Evolutionary conservation across 2,329 filamentous ascomycete species (phyloP).

Genomic region (Botrytis byssoidea): DNA sequence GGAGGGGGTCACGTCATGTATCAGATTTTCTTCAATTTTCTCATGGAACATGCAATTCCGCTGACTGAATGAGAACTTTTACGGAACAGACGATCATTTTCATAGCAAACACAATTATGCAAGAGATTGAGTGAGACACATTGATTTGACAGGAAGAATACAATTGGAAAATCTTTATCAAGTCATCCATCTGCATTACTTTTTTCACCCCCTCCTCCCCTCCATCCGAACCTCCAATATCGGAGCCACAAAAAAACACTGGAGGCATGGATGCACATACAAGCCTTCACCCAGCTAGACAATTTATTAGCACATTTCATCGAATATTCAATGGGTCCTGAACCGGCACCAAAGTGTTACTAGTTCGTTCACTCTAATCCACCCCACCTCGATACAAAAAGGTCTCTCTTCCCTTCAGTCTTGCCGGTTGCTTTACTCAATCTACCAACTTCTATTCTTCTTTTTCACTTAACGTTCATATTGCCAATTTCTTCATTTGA

Average conservation of each 20-base stretch:
- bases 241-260: not conserved
- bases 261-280: not conserved
- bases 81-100: not conserved
- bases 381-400: constrained; percentile 20
- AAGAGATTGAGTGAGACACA: not conserved
- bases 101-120: not conserved
- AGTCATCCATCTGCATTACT: not conserved
- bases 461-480: not conserved
- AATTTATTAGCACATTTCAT: not conserved
- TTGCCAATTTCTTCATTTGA: not conserved
- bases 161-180: not conserved
- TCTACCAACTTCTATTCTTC: not conserved
- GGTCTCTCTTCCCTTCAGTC: not conserved
- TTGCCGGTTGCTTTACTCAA: not conserved
- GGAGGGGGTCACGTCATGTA: not conserved
- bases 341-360: constrained; percentile 9
- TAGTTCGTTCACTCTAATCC: not conserved
- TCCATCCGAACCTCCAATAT: constrained; percentile 8
- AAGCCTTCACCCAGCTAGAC: not conserved
- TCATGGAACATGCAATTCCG: not conserved
- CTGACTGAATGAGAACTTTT: not conserved
- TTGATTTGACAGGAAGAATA: not conserved
- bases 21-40: not conserved
- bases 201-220: not conserved
- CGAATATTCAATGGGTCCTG: constrained; percentile 7